Evolutionary conservation across 495 filamentous ascomycete genomes (phyloP).

Genomic region (Tuber indicum): DNA sequence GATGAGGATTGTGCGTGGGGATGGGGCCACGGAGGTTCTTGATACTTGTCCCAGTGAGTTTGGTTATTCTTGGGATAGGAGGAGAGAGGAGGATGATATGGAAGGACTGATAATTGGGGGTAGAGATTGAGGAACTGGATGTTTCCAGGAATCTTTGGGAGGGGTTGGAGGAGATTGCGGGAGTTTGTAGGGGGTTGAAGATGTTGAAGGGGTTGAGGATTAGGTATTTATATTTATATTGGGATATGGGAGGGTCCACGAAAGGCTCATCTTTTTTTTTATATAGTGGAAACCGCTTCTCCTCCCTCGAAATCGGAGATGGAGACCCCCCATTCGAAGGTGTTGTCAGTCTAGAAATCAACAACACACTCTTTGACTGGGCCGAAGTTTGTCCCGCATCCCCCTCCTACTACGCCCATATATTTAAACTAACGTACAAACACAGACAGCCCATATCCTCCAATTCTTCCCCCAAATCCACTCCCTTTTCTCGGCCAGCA

Average conservation of each 20-base stretch:
- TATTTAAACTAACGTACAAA: conserved; percentile 4
- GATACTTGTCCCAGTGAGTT: conserved; percentile 49
- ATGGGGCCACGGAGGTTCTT: conserved; percentile 44
- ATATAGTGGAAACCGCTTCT: conserved; percentile 69
- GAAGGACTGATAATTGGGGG: conserved; percentile 28
- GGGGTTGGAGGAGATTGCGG: conserved; percentile 55
- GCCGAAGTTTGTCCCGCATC: conserved; percentile 53
- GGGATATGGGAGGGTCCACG: background rate
- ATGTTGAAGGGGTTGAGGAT: conserved; percentile 59
- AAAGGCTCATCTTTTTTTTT: conserved; percentile 4
- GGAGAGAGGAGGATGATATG: background rate
- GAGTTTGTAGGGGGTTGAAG: conserved; percentile 62
- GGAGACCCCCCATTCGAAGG: conserved; percentile 46
- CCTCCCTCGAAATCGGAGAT: conserved; percentile 43
- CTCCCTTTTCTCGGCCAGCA: conserved; percentile 50
- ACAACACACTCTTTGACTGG: conserved; percentile 67
- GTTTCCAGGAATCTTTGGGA: conserved; percentile 77
- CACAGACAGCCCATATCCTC: conserved; percentile 44
- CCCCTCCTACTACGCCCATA: conserved; percentile 16
- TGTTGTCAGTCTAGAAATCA: conserved; percentile 64
- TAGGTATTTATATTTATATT: conserved; percentile 50
- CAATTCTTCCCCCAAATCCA: conserved; percentile 56
- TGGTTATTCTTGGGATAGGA: background rate
- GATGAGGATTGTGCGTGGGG: conserved; percentile 52
- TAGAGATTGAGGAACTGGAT: conserved; percentile 73